Evolutionary conservation across 768 basidiomycete genomes (phyloP), one percentile per base, ranked within the genome.

Genomic region (Mycena chlorophos): DNA sequence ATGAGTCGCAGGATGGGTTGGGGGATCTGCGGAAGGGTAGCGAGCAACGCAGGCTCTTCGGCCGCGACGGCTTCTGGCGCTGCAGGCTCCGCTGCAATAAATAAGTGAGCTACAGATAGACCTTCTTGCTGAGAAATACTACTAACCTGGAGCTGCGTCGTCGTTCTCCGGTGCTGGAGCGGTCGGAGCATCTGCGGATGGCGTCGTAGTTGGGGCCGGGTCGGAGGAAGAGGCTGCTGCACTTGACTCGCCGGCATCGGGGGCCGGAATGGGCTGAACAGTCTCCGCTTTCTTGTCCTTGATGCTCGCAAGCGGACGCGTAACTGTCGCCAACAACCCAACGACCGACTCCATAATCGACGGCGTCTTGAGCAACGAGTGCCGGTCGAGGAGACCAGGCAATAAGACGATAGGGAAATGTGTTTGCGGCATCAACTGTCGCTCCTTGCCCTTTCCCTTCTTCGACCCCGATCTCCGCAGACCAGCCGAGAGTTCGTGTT

Each of bases 361-460:
- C 2, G 94, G 87, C 0, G 94, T 91, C 66, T 86, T 87, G 38
- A 98, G 82, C 19, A 99, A 78, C 1, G 86, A 83, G 57, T 91
- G 87, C 2, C 93, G 84, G 65, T 98, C 95, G 49, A 99, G 79
- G 13, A 99, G 79, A 27, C 89, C 83, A 23, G 99, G 81, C 4
- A 99, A 76, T 5, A 95, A 79, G 49, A 96, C 93, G 52, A 99
- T 86, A 4, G 96, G 96, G 69, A 89, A 97, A 62, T 95, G 89
- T 0, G 87, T 87, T 65, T 90, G 89, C 0, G 88, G 77, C 2
- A 75, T 74, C 62, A 87, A 20, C n/a, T 37, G 88, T 65, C 89
- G 93, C 68, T 98, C 95, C 70, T 97, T 98, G 20, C 93, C 95
- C 71, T 97, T 98, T 8, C 94, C 94, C 71, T 97, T 97, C 72